Evolutionary conservation across 371 early-diverging fungal species (phyloP).

Genomic region (Nematocida ausubeli): DNA sequence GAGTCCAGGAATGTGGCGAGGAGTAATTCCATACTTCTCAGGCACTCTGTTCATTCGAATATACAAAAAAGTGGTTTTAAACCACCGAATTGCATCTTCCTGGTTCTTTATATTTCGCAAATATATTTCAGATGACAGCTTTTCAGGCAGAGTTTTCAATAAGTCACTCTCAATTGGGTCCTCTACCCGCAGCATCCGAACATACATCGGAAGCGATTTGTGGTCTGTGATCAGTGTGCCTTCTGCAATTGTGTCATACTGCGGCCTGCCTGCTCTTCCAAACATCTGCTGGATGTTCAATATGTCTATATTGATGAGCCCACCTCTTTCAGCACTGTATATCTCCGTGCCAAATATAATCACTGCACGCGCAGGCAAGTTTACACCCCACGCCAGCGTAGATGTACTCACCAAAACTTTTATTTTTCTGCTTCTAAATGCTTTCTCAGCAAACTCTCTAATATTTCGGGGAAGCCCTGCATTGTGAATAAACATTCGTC

Average conservation of each 20-base stretch:
- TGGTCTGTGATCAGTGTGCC: slow-evolving; percentile 91
- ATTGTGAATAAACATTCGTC: slow-evolving; percentile 91
- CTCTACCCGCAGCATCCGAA: slow-evolving; percentile 83
- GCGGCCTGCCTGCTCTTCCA: slow-evolving; percentile 98
- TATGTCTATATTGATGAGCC: slow-evolving; percentile 76
- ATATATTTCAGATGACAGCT: slow-evolving; percentile 91
- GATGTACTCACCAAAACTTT: slow-evolving; percentile 91
- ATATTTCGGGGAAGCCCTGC: slow-evolving; percentile 91
- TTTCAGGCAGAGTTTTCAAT: slow-evolving; percentile 77
- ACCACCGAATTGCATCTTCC: slow-evolving; percentile 87
- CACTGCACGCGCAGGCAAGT: slow-evolving; percentile 95
- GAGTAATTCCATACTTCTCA: slow-evolving; percentile 56
- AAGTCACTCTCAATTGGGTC: slow-evolving; percentile 93
- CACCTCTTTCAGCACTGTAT: slow-evolving; percentile 82
- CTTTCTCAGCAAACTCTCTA: slow-evolving; percentile 83
- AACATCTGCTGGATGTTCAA: slow-evolving; percentile 81
- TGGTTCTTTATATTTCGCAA: slow-evolving; percentile 79
- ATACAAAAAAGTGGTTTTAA: slow-evolving; percentile 88
- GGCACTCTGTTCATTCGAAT: slow-evolving; percentile 74
- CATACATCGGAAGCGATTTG: slow-evolving; percentile 81
- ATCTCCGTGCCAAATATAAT: slow-evolving; percentile 95
- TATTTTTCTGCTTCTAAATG: slow-evolving; percentile 82
- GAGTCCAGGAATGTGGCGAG: slow-evolving; percentile 30
- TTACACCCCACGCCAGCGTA: slow-evolving; percentile 99
- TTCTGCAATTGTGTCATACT: slow-evolving; percentile 88